phyloP scores from a whole-genome alignment of 1,284 basidiomycete species.

The Leccinum solheimii region DNA sequence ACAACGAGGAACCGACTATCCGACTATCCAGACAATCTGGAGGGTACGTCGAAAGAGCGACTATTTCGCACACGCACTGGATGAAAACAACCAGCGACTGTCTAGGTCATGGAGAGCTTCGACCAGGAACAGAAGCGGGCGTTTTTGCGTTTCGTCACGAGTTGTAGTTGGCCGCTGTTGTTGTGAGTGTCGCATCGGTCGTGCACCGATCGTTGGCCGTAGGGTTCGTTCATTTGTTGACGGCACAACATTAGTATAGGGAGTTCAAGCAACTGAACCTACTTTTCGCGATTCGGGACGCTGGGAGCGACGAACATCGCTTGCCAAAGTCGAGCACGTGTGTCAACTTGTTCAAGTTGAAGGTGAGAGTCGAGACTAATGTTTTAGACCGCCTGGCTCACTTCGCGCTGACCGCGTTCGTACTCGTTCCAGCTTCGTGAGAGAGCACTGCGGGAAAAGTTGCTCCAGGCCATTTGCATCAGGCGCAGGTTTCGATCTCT shows the following conservation, averaged over 20 bases:
- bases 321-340: conserved; percentile 84
- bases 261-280: conserved; percentile 89
- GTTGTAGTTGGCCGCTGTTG: conserved; percentile 85
- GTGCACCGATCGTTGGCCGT: background rate
- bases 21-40: conserved; percentile 79
- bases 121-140: conserved; percentile 69
- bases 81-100: background rate
- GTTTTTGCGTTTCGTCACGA: conserved; percentile 86
- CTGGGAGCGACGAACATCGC: conserved; percentile 70
- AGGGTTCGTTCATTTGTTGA: background rate
- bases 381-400: background rate
- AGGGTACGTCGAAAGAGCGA: conserved; percentile 42
- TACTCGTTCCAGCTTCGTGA: conserved; percentile 58
- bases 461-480: conserved; percentile 84
- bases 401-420: background rate
- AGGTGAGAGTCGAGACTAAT: conserved; percentile 46
- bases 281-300: conserved; percentile 76
- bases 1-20: conserved; percentile 71
- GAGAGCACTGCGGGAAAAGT: conserved; percentile 64
- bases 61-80: background rate
- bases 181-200: conserved; percentile 49
- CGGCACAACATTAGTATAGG: conserved; percentile 35
- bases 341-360: conserved; percentile 71
- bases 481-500: conserved; percentile 88
- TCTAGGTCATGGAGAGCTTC: conserved; percentile 70